Evolutionary conservation across 345 rosid species (phyloP), one percentile per base, ranked within the genome.

Genomic region (Ceriops zippeliana): DNA sequence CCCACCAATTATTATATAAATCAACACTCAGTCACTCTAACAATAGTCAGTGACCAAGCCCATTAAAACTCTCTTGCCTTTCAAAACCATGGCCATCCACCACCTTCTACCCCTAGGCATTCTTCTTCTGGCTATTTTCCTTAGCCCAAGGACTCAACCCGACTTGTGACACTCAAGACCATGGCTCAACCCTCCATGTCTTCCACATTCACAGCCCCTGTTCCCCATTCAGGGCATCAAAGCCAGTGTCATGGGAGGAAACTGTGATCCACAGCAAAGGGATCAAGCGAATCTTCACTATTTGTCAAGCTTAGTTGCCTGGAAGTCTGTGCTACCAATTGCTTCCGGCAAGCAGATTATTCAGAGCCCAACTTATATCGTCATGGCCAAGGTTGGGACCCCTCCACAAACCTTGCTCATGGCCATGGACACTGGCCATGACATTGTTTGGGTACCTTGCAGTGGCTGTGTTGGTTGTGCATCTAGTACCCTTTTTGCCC

Each of bases 371-470:
- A 90, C 90, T 38, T 95, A 91, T 52, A 75, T 91, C 58, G 90
- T 86, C 26, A 81, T 83, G 74, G 92, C 87, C 35, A 84, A 85
- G 56, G 78, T 95, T 16, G 99, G 98, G 20, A 88, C 93, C 16
- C 99, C 98, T 0, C 75, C 96, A 4, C 98, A 95, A 69, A 60
- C 90, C 58, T 61, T 95, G 90, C 87, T 95, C 34, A 75, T 91
- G 85, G 96, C 98, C 61, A 67, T 95, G 79, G 99, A 95, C 70
- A 95, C 87, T 7, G 90, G 96, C 86, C 88, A 83, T 56, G 99
- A 91, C 51, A 90, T 83, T 61, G 84, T 97, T 28, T 95, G 91
- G 97, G 46, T 95, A 28, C 96, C 97, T n/a, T 90, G 97, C 65
- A 66, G 73, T 15, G 96, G 90, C 47, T 95, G 98, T 47, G 81